Evolutionary conservation across 2,329 filamentous ascomycete species (phyloP).

Genomic region (Parastagonospora nodorum): DNA sequence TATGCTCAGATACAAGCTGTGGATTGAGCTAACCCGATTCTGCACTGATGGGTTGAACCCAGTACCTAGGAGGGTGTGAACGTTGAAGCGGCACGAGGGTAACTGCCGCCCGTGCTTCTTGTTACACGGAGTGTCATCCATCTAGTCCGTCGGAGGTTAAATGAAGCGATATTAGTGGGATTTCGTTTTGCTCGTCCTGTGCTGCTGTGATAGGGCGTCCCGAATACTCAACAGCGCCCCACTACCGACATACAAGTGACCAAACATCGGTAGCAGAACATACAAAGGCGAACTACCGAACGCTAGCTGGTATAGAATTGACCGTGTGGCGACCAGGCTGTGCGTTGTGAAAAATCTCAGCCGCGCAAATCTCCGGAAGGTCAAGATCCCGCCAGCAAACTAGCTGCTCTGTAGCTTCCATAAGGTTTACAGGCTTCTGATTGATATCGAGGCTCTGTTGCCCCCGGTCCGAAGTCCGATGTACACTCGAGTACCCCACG

Average conservation of each 20-base stretch:
- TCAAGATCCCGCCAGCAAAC: background rate
- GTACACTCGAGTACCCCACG: slow-evolving; percentile 1
- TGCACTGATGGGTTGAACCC: slow-evolving; percentile 19
- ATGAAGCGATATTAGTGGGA: slow-evolving; percentile 21
- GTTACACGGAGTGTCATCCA: slow-evolving; percentile 19
- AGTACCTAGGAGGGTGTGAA: slow-evolving; percentile 16
- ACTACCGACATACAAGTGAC: background rate
- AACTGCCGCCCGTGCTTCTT: slow-evolving; percentile 30
- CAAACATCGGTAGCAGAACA: background rate
- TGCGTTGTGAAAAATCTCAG: too few relatives aligned
- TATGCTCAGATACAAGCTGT: slow-evolving; percentile 21
- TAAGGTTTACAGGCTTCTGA: background rate
- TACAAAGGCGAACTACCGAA: background rate
- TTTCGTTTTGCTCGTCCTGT: background rate
- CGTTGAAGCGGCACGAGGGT: slow-evolving; percentile 23
- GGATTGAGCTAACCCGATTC: slow-evolving; percentile 21
- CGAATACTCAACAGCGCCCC: background rate
- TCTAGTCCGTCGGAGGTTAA: slow-evolving; percentile 26
- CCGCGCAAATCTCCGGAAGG: too few relatives aligned
- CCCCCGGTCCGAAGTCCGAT: slow-evolving; percentile 3
- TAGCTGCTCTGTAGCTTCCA: too few relatives aligned
- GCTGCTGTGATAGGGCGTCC: background rate
- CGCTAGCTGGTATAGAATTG: background rate
- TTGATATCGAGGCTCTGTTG: background rate
- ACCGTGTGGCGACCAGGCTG: too few relatives aligned